Evolutionary conservation across 352 stramenopile genomes (phyloP).

Genomic region (Phytophthora citrophthora): DNA sequence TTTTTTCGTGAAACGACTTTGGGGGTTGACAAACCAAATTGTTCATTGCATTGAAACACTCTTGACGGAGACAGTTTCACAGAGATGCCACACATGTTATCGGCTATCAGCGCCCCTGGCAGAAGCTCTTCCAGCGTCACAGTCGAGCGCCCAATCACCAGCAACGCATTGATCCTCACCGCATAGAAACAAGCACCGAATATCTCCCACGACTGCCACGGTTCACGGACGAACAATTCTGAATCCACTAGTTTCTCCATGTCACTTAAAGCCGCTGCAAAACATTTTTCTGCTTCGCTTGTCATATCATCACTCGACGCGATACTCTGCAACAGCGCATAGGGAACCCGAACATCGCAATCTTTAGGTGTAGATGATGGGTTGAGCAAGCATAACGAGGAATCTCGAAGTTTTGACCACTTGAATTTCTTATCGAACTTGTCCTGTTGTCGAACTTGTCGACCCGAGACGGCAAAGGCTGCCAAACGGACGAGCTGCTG

Average conservation of each 20-base stretch:
- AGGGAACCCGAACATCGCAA: slow-evolving; percentile 12
- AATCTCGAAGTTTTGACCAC: slow-evolving; percentile 36
- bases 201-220: slow-evolving; percentile 23
- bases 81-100: neutral
- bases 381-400: slow-evolving; percentile 35
- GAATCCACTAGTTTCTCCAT: slow-evolving; percentile 1
- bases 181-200: slow-evolving; percentile 51
- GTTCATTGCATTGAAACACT: neutral
- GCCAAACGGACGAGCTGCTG: slow-evolving; percentile 7
- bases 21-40: slow-evolving; percentile 11
- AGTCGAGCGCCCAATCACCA: slow-evolving; percentile 32
- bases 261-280: slow-evolving; percentile 5
- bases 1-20: neutral
- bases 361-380: too few species aligned
- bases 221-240: slow-evolving; percentile 2
- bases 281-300: neutral
- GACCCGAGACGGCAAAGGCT: slow-evolving; percentile 8
- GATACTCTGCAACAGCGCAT: slow-evolving; percentile 12
- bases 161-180: slow-evolving; percentile 41
- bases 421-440: slow-evolving; percentile 21
- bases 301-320: neutral
- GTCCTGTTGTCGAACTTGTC: neutral
- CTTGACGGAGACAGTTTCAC: slow-evolving; percentile 21
- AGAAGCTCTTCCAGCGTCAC: slow-evolving; percentile 30
- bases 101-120: slow-evolving; percentile 11